Percentiles rank a stretch among this genome's conserved stretches.
Conservation (phyloP, 192 early-diverging fungal species). For the Oehlia diaphana region DNA sequence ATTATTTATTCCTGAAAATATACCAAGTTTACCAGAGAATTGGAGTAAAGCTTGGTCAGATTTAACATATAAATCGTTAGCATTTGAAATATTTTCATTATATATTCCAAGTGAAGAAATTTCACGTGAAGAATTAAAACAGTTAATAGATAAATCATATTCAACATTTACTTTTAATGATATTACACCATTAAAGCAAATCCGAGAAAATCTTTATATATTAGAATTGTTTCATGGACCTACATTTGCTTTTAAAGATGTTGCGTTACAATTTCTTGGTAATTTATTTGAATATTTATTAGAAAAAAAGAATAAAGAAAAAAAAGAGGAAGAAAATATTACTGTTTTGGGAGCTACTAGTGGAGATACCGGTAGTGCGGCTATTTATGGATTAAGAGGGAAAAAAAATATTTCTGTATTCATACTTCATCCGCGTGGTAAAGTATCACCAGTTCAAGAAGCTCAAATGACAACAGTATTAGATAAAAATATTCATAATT, state of each 20-base stretch:
- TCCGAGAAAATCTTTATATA: constrained; percentile 65
- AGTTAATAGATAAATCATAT: constrained; percentile 72
- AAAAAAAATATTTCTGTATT: constrained; percentile 93
- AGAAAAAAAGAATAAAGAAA: constrained; percentile 62
- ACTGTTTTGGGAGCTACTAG: constrained; percentile 95
- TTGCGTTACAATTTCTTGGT: constrained; percentile 93
- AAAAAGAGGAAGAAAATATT: constrained; percentile 55
- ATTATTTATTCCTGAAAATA: constrained; percentile 84
- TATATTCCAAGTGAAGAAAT: constrained; percentile 84
- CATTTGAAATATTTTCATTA: constrained; percentile 77
- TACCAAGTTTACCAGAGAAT: constrained; percentile 72
- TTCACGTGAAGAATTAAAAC: constrained; percentile 64
- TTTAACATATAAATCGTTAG: constrained; percentile 80
- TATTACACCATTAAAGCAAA: constrained; percentile 74
- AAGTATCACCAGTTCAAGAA: constrained; percentile 94
- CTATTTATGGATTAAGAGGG: constrained; percentile 92
- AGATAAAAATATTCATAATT: constrained; percentile 90
- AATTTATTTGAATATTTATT: constrained; percentile 99
- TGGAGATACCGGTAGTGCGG: constrained; percentile 97
- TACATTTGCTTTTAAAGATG: constrained; percentile 98
- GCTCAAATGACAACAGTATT: constrained; percentile 97
- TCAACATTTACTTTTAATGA: constrained; percentile 73
- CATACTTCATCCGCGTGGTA: constrained; percentile 87
- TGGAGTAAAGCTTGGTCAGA: constrained; percentile 71
- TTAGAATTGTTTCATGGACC: constrained; percentile 97